phyloP scores from a whole-genome alignment of 2,329 filamentous ascomycete genomes.

The Fusarium oxysporum region DNA sequence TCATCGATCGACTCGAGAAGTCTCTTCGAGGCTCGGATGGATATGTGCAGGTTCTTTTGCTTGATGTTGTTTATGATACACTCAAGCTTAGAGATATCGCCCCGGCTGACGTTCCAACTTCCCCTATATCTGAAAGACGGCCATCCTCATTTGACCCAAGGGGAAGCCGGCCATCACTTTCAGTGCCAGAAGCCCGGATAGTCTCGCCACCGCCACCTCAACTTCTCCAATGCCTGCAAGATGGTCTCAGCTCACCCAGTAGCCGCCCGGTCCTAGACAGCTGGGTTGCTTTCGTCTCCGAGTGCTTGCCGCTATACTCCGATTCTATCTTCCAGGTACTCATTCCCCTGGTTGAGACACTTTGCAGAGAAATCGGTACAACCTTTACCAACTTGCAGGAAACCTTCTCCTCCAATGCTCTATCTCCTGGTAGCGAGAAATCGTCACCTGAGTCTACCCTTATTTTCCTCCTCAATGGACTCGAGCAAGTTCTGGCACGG shows the following conservation, averaged over 20 bases:
- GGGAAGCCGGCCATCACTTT: conserved; percentile 54
- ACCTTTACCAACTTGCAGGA: conserved; percentile 78
- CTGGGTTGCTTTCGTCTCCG: conserved; percentile 88
- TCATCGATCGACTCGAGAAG: conserved; percentile 75
- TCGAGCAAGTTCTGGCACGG: conserved; percentile 89
- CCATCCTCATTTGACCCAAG: conserved; percentile 56
- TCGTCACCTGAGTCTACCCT: conserved; percentile 74
- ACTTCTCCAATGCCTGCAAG: conserved; percentile 85
- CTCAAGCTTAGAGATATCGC: conserved; percentile 72
- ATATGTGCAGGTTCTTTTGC: conserved; percentile 79
- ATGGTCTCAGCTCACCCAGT: conserved; percentile 79
- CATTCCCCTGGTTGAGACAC: conserved; percentile 88
- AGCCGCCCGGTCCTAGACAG: conserved; percentile 86
- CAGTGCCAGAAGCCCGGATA: conserved; percentile 45
- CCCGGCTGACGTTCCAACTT: conserved; percentile 54
- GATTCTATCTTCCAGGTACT: conserved; percentile 90
- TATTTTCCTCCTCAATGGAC: conserved; percentile 88
- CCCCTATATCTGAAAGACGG: conserved; percentile 62
- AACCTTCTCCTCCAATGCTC: conserved; percentile 63
- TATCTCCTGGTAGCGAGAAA: conserved; percentile 38
- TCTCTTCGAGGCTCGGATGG: conserved; percentile 72
- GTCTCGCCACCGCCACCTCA: conserved; percentile 68
- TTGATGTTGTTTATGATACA: conserved; percentile 81
- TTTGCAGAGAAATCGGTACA: conserved; percentile 80
- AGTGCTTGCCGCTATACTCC: conserved; percentile 85